These are phyloP conservation scores for Hyaloscypha hepaticicola DNA, from an alignment of 495 filamentous ascomycete species.

Conservation along the genomic window DNA sequence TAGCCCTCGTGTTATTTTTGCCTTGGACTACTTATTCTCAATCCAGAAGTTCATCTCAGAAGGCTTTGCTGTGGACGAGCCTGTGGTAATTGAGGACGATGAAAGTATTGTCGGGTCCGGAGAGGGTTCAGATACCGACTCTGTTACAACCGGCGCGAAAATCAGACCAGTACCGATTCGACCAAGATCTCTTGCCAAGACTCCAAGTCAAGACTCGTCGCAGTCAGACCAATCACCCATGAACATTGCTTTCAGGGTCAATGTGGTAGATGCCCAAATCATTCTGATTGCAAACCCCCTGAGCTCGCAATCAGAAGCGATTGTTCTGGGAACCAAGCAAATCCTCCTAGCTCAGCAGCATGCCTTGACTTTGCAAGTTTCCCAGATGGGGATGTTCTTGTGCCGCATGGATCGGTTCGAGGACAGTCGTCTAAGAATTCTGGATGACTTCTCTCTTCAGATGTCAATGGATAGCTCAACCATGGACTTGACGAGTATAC, in stretches of 20 bases:
- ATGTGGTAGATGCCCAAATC: conserved; percentile 92
- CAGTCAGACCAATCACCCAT: conserved; percentile 51
- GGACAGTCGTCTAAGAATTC: conserved; percentile 72
- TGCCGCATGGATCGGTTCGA: conserved; percentile 97
- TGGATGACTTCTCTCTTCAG: conserved; percentile 92
- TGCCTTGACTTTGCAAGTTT: conserved; percentile 86
- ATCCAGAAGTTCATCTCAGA: conserved; percentile 75
- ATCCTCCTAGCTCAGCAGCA: conserved; percentile 91
- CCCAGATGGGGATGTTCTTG: conserved; percentile 94
- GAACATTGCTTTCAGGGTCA: conserved; percentile 85
- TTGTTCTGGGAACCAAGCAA: conserved; percentile 93
- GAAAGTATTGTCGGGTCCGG: conserved; percentile 57
- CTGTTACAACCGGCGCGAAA: conserved; percentile 30
- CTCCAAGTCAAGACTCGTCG: conserved; percentile 18
- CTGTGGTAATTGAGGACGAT: conserved; percentile 52
- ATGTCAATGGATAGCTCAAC: conserved; percentile 83
- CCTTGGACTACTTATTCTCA: conserved; percentile 91
- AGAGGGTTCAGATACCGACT: conserved; percentile 61
- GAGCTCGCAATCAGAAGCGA: conserved; percentile 86
- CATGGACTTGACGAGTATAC: conserved; percentile 70
- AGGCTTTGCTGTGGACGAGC: conserved; percentile 62
- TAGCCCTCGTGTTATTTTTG: conserved; percentile 91
- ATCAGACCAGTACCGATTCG: conserved; percentile 4
- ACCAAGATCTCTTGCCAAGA: conserved; percentile 3
- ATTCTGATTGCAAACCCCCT: conserved; percentile 94